A percentile compares a stretch with the other conserved stretches of the same genome.
phyloP scores from a whole-genome alignment of 2,329 filamentous ascomycete genomes.

The Neofusicoccum sp. region DNA sequence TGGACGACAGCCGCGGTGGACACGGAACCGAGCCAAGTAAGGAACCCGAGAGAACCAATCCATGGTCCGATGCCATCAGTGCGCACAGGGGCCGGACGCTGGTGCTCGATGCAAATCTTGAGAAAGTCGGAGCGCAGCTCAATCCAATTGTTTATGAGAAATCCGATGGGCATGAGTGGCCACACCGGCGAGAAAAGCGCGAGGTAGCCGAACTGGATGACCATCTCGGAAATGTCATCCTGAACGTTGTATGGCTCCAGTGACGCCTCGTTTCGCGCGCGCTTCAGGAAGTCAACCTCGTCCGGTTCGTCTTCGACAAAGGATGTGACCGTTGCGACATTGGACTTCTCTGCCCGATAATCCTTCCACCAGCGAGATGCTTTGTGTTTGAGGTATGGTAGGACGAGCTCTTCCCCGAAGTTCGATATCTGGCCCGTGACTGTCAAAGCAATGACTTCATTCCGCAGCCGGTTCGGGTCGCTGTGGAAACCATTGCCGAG shows the following conservation, averaged over 20 bases:
- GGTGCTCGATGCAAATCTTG: slow-evolving; percentile 38
- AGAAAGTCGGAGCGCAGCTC: slow-evolving; percentile 38
- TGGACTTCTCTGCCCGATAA: slow-evolving; percentile 25
- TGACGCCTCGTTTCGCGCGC: slow-evolving; percentile 34
- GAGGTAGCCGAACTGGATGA: slow-evolving; percentile 40
- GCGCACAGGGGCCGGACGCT: slow-evolving; percentile 32
- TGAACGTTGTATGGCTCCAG: slow-evolving; percentile 38
- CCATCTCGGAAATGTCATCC: slow-evolving; percentile 39
- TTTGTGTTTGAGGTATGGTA: slow-evolving; percentile 35
- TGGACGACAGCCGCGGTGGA: slow-evolving; percentile 38
- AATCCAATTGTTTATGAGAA: slow-evolving; percentile 41
- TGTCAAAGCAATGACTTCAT: slow-evolving; percentile 38
- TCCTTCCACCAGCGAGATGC: slow-evolving; percentile 35
- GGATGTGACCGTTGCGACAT: slow-evolving; percentile 1
- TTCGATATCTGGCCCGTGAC: slow-evolving; percentile 37
- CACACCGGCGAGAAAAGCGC: slow-evolving; percentile 39
- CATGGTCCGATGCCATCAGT: slow-evolving; percentile 38
- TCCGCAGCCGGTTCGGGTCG: slow-evolving; percentile 34
- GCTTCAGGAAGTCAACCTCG: slow-evolving; percentile 34
- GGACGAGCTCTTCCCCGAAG: slow-evolving; percentile 33
- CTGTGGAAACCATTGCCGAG: slow-evolving; percentile 28
- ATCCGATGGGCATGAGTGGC: slow-evolving; percentile 38
- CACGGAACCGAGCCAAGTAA: slow-evolving; percentile 39
- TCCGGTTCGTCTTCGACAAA: slow-evolving; percentile 31
- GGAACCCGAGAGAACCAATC: slow-evolving; percentile 34